A percentile compares a stretch with the other conserved stretches of the same genome.
Conservation (phyloP, 176 grass and related monocot species). For the Otatea glauca region DNA sequence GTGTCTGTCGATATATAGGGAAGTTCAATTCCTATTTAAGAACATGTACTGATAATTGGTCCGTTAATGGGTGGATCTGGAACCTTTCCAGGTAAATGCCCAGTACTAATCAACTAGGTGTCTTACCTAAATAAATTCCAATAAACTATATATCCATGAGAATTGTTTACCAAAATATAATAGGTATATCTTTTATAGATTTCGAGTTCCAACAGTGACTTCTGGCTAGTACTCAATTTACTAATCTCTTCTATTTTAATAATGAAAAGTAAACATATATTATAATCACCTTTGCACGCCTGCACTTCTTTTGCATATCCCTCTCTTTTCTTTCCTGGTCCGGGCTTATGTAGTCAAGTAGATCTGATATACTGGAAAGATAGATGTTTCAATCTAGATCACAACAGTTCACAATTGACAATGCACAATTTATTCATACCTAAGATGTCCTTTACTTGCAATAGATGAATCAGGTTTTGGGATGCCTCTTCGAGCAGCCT, state of each 20-base stretch:
- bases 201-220: not conserved
- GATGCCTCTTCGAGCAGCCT: conserved; percentile 86
- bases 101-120: not conserved
- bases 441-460: conserved; percentile 98
- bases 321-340: conserved; percentile 91
- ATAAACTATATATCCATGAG: not conserved
- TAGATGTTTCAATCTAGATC: conserved; percentile 63
- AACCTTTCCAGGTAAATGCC: not conserved
- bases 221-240: not conserved
- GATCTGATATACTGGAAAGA: conserved; percentile 97
- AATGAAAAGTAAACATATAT: conserved; percentile 14
- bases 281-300: conserved; percentile 78
- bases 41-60: conserved; percentile 12
- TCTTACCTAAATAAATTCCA: not conserved
- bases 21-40: conserved; percentile 29
- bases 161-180: not conserved
- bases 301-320: conserved; percentile 73
- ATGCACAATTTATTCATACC: conserved; percentile 69
- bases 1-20: not conserved
- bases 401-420: conserved; percentile 45
- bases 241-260: conserved; percentile 1
- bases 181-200: not conserved
- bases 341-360: conserved; percentile 98
- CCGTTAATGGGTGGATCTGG: not conserved
- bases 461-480: conserved; percentile 98